Evolutionary conservation across 768 basidiomycete genomes (phyloP), one percentile per base, ranked within the genome.

Genomic region (Agrocybe pediades): DNA sequence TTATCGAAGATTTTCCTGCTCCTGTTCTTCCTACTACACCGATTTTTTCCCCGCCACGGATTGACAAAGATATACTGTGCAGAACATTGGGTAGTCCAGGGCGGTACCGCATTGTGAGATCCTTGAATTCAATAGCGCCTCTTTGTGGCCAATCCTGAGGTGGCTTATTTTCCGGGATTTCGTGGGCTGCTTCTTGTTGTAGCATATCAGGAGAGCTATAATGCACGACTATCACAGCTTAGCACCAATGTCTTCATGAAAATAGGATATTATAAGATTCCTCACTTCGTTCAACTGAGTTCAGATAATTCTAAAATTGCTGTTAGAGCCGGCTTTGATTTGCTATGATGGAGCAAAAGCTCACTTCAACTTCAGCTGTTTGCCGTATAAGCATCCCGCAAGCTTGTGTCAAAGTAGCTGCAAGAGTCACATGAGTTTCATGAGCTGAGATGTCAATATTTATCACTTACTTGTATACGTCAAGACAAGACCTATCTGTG

Each of bases 41-140:
- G 50, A 92, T 84, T 72, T 90, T 89, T 69, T 92, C 88, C 0
- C 86, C 85, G 0, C 80, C 80, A 2, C 72, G 68, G 41, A 92
- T 79, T n/a, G 69, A 69, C 59, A 91, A 43, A 4, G 79, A 79
- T 17, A 92, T 72, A 0, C 82, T 82, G 59, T 85, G 84, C 30
- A 92, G 74, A 2, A 91, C 88, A 13, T 81, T 77, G 0, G 89
- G 88, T n/a, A 91, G 72, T 3, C 85, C 87, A 0, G 83, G 79
- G 19, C 90, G 73, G 63, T 93, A 92, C 16, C 74, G 72, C 81
- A 87, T 79, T 4, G 70, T 63, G 20, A 86, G 73, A 29, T 88
- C 68, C 20, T 83, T 74, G 67, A 92, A 85, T 44, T 80, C 74
- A 60, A 92, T 78, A 3, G 73, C 70, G 6, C 90, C 90, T 1